A percentile compares a stretch with the other conserved stretches of the same genome.
Evolutionary conservation across 305 asterid genomes (phyloP).

Genomic region (Solanum hybrid): DNA sequence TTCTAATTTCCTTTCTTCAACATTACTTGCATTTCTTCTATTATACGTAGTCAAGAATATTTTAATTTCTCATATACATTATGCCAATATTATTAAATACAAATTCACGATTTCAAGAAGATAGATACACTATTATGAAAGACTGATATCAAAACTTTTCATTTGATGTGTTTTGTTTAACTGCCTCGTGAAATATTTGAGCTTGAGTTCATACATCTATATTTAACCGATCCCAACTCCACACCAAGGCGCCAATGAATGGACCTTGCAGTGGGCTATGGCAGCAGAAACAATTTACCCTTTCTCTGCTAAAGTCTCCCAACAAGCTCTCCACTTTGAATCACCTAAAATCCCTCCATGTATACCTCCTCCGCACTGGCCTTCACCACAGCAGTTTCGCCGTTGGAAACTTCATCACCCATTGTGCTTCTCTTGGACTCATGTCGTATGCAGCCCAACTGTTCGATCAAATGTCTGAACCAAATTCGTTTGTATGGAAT

Average conservation of each 20-base stretch:
- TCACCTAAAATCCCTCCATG: slow-evolving; percentile 14
- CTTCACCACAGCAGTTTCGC: slow-evolving; percentile 11
- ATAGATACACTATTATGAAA: not conserved
- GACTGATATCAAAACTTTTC: not conserved
- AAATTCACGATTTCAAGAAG: not conserved
- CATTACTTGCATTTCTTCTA: not conserved
- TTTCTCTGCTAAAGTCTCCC: slow-evolving; percentile 6
- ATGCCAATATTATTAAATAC: not conserved
- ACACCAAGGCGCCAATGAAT: not conserved
- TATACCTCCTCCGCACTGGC: slow-evolving; percentile 7
- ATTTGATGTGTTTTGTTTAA: not conserved
- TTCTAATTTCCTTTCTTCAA: not conserved
- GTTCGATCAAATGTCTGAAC: slow-evolving; percentile 15
- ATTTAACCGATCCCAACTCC: not conserved
- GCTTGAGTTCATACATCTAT: not conserved
- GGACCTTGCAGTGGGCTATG: not conserved
- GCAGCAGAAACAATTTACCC: not conserved
- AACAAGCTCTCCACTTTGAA: slow-evolving; percentile 2
- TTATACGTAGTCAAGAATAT: not conserved
- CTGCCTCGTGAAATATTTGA: not conserved
- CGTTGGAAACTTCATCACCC: slow-evolving; percentile 4
- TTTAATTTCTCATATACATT: not conserved
- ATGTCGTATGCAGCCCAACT: slow-evolving; percentile 11
- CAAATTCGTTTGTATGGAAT: slow-evolving; percentile 19
- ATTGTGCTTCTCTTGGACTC: not conserved